Base-by-base conservation (phyloP, 805 yeast species). In the Kodamaea lidongshanica region DNA sequence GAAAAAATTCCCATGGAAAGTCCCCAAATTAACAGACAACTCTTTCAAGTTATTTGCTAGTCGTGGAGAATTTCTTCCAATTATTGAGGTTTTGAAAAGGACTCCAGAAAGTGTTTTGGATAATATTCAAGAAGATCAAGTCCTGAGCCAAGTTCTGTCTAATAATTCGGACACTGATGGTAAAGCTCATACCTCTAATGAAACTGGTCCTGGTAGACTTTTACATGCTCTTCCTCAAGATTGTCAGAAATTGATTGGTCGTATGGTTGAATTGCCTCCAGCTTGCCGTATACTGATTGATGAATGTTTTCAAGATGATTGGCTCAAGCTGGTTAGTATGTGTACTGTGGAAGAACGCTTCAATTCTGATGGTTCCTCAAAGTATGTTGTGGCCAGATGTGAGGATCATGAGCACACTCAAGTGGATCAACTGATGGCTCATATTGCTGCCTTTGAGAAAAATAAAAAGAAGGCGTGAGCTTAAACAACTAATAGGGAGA, bases 381-480 rank as follows among this genome's bases (percentile, higher is more conserved):
- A 61, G 31, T 55, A 50, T 47, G 61, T 52, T 22, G 63, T 60
- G 6, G 45, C 54, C 24, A 58, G 57, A 19, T 74, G 77, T 12
- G 55, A 62, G 6, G 78, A 76, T 46, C 97, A 88, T 51, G 68
- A 68, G 19, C 97, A 88, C 52, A 85, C 96, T 2, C 74, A 74
- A 41, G 96, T 88, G 29, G 95, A 87, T 44, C 95, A 84, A 52
- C 78, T 85, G 37, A 94, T 85, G 45, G 97, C 97, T 0, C 97
- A 88, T 54, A 88, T 88, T 59, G 95, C 96, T 7, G 80, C 88
- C 36, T 70, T 88, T 42, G 96, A 88, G 51, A 83, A 78, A 65
- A 83, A 78, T 51, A 88, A 84, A 61, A 73, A 70, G 51, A 62
- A 72, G 50, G 21, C n/a, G 21, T 19, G n/a, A n/a, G 10, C 8